These are phyloP conservation scores for Aspergillus vadensis DNA, from an alignment of 2,329 filamentous ascomycete species.

Conservation along the genomic window DNA sequence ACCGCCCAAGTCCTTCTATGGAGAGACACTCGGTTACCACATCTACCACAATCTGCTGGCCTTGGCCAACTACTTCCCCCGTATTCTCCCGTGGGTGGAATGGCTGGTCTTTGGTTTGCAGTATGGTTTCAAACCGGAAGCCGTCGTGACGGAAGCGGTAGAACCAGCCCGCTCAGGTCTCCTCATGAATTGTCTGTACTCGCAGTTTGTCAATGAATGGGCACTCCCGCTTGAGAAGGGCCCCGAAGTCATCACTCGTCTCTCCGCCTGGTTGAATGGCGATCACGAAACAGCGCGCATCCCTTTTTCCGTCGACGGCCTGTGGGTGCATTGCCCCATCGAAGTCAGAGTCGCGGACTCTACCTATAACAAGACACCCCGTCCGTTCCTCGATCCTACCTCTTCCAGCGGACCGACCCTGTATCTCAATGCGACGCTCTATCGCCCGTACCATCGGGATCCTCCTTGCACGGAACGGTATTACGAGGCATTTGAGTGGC, in stretches of 20 bases:
- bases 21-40: conserved; percentile 77
- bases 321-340: conserved; percentile 87
- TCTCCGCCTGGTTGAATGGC: conserved; percentile 82
- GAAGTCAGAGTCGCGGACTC: conserved; percentile 87
- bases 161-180: conserved; percentile 79
- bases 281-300: conserved; percentile 72
- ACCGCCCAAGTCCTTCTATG: conserved; percentile 74
- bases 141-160: conserved; percentile 69
- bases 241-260: conserved; percentile 78
- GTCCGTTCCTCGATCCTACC: conserved; percentile 74
- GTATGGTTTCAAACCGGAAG: conserved; percentile 77
- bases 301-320: conserved; percentile 74
- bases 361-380: conserved; percentile 49
- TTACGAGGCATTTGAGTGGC: conserved; percentile 86
- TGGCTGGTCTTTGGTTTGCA: conserved; percentile 98
- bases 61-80: conserved; percentile 73
- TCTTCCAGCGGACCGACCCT: conserved; percentile 69
- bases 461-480: conserved; percentile 76
- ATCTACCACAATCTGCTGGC: conserved; percentile 91
- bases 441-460: conserved; percentile 76
- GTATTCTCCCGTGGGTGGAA: conserved; percentile 82
- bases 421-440: conserved; percentile 88
- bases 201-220: conserved; percentile 99
- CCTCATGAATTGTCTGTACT: conserved; percentile 96
- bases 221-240: conserved; percentile 83